These are phyloP conservation scores for Paramecium caudatum DNA, from an alignment of 73 alveolate species.

Conservation along the genomic window DNA sequence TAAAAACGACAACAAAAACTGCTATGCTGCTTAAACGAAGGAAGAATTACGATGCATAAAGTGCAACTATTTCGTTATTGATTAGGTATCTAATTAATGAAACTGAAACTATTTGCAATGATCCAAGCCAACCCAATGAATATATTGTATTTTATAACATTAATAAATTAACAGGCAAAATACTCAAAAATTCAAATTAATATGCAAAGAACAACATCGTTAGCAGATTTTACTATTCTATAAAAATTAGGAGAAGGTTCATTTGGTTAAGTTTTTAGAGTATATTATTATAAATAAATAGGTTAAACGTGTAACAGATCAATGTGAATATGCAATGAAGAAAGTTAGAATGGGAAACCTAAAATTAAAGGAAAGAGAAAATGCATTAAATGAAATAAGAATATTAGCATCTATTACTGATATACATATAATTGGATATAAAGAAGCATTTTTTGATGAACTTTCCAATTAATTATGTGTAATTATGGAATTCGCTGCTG, in stretches of 20 bases:
- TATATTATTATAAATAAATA: not conserved
- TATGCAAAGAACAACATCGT: not conserved
- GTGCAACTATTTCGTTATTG: slow-evolving; percentile 24
- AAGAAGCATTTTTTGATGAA: slow-evolving; percentile 85
- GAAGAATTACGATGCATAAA: slow-evolving; percentile 62
- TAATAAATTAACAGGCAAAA: slow-evolving; percentile 44
- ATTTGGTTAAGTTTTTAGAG: slow-evolving; percentile 83
- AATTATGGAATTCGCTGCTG: slow-evolving; percentile 86
- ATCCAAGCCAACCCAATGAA: slow-evolving; percentile 62
- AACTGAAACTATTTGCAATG: not conserved
- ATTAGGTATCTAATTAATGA: slow-evolving; percentile 4
- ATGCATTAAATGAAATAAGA: slow-evolving; percentile 90
- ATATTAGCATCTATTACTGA: slow-evolving; percentile 82
- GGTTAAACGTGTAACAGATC: slow-evolving; percentile 81
- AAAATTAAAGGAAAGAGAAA: slow-evolving; percentile 77
- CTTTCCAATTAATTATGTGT: slow-evolving; percentile 70
- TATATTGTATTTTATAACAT: slow-evolving; percentile 12
- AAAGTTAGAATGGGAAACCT: slow-evolving; percentile 77
- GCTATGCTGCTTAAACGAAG: slow-evolving; percentile 2
- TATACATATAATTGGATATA: slow-evolving; percentile 76
- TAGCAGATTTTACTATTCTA: slow-evolving; percentile 61
- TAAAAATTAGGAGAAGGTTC: slow-evolving; percentile 77
- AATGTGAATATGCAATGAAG: slow-evolving; percentile 81
- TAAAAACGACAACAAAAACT: not conserved
- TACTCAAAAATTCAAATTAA: slow-evolving; percentile 24